phyloP scores from a whole-genome alignment of 805 yeast species.

The Wickerhamiella spandovensis region DNA sequence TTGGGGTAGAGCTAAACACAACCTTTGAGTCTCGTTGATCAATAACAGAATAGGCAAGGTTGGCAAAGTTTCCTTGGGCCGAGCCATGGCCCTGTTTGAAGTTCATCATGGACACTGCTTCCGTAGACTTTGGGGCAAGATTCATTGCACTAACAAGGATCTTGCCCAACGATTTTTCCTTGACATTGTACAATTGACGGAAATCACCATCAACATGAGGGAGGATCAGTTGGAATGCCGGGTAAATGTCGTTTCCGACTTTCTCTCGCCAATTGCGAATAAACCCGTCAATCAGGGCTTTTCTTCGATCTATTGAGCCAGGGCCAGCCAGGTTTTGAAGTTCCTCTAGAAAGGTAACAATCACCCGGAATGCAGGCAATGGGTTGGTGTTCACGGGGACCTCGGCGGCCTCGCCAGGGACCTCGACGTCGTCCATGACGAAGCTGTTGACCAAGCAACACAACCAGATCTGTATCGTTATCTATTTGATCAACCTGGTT shows the following conservation, averaged over 20 bases:
- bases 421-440: neutral
- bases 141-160: slow-evolving; percentile 36
- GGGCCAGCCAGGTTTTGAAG: slow-evolving; percentile 7
- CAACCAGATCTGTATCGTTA: too few species aligned
- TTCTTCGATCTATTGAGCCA: slow-evolving; percentile 6
- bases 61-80: slow-evolving; percentile 35
- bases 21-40: slow-evolving; percentile 34
- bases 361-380: slow-evolving; percentile 12
- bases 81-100: slow-evolving; percentile 37
- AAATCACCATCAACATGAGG: slow-evolving; percentile 47
- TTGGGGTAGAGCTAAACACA: slow-evolving; percentile 27
- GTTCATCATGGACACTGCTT: slow-evolving; percentile 36
- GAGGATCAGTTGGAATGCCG: slow-evolving; percentile 44
- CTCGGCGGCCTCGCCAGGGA: too few species aligned
- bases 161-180: slow-evolving; percentile 47
- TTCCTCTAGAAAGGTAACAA: slow-evolving; percentile 12
- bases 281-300: slow-evolving; percentile 28
- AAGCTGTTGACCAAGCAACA: neutral
- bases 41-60: slow-evolving; percentile 37
- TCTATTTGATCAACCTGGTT: too few species aligned
- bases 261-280: slow-evolving; percentile 37
- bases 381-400: slow-evolving; percentile 11
- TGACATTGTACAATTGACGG: slow-evolving; percentile 42
- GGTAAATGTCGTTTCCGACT: slow-evolving; percentile 53
- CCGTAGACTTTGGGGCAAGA: slow-evolving; percentile 47